Percentiles rank a stretch among this genome's conserved stretches.
These are phyloP conservation scores for Fomitiporia mediterranea DNA, from an alignment of 1,284 basidiomycete genomes.

Conservation along the genomic window DNA sequence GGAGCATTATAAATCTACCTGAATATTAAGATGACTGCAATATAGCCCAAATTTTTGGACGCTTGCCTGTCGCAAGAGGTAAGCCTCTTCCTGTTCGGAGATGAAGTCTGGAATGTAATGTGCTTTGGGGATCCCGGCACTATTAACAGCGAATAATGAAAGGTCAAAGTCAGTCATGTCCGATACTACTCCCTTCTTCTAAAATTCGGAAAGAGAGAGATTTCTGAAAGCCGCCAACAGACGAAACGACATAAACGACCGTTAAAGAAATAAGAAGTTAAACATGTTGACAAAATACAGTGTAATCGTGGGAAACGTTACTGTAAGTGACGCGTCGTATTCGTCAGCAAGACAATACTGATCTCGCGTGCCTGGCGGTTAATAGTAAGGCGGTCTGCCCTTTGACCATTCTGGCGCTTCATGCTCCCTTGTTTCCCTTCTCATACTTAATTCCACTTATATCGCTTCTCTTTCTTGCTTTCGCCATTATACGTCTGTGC, in stretches of 20 bases:
- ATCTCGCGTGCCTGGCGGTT: too few species aligned
- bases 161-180: background rate
- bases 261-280: too few species aligned
- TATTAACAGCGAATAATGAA: background rate
- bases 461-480: background rate
- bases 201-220: too few species aligned
- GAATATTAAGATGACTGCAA: background rate
- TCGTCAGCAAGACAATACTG: too few species aligned
- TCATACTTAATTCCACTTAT: background rate
- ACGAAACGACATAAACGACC: too few species aligned
- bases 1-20: slow-evolving; percentile 68
- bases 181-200: too few species aligned
- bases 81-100: slow-evolving; percentile 72
- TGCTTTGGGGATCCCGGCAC: slow-evolving; percentile 7
- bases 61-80: slow-evolving; percentile 68
- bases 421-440: slow-evolving; percentile 6
- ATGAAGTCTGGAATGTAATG: slow-evolving; percentile 83
- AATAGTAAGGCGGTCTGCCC: too few species aligned
- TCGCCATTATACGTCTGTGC: background rate
- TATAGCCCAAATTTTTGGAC: slow-evolving; percentile 17
- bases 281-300: too few species aligned
- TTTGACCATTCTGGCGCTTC: too few species aligned
- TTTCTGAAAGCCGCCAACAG: too few species aligned
- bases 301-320: too few species aligned
- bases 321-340: too few species aligned